Conservation (phyloP, 371 early-diverging fungal species). For the Mucor plumbeus region DNA sequence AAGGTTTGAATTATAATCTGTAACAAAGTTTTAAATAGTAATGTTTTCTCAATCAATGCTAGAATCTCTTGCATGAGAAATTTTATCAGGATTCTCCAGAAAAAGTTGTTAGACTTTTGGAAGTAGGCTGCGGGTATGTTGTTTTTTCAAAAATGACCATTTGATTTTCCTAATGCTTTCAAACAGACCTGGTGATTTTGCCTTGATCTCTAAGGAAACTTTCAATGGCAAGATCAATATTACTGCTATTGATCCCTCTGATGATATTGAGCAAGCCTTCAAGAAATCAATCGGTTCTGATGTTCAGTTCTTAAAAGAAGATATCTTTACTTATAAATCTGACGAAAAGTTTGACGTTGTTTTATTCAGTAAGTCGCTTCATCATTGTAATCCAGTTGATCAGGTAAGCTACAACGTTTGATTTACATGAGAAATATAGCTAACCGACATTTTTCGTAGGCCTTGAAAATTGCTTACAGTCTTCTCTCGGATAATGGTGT, state of each 20-base stretch:
- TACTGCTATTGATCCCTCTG: slow-evolving; percentile 38
- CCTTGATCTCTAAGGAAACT: slow-evolving; percentile 26
- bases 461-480: slow-evolving; percentile 27
- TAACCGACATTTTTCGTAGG: slow-evolving; percentile 15
- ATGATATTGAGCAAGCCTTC: slow-evolving; percentile 26
- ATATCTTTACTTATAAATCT: slow-evolving; percentile 22
- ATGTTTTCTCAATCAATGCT: neutral
- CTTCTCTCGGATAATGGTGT: slow-evolving; percentile 32
- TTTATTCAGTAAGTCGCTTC: slow-evolving; percentile 46
- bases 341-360: slow-evolving; percentile 31
- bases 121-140: slow-evolving; percentile 43
- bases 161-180: neutral
- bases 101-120: slow-evolving; percentile 22
- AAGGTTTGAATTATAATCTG: neutral
- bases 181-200: slow-evolving; percentile 36
- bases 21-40: too few species aligned
- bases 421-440: neutral
- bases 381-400: slow-evolving; percentile 39
- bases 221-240: slow-evolving; percentile 24
- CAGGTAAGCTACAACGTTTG: slow-evolving; percentile 15
- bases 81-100: slow-evolving; percentile 11
- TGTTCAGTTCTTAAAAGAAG: slow-evolving; percentile 15
- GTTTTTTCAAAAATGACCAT: neutral
- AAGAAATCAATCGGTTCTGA: slow-evolving; percentile 8
- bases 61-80: slow-evolving; percentile 25